Evolutionary conservation across 1,284 basidiomycete species (phyloP), one percentile per base, ranked within the genome.

Genomic region (Boletus smithii): DNA sequence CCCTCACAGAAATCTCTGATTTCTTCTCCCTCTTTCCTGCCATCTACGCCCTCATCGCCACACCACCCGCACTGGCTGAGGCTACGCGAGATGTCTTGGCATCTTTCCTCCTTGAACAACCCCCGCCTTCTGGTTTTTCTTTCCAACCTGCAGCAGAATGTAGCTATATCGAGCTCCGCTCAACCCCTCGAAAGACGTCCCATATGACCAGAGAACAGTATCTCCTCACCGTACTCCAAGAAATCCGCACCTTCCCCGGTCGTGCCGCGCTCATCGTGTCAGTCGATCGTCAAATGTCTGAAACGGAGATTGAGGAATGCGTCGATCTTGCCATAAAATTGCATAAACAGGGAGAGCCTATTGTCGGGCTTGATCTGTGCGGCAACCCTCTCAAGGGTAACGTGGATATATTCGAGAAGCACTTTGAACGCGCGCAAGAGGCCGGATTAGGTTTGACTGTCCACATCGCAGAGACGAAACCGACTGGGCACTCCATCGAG

Each of bases 351-450:
- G 85, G 85, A 0, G 62, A 80, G 37, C 71, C 83, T 4, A 71
- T 92, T 3, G 85, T 91, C 8, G 90, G 88, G 5, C 65, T 93
- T 3, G 90, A 93, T 67, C 66, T 93, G 1, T 91, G 88, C 55
- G 90, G 90, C 0, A 79, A 89, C 66, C 88, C 88, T 4, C 20
- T 75, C 69, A 75, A 75, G 14, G 81, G 85, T 0, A 72, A 85
- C 55, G 75, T 89, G 61, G 56, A 67, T 1, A 57, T 62, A 0
- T 81, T 90, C 48, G 69, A 66, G 9, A 68, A 69, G 13, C 71
- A 78, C 47, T 81, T 91, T 56, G 61, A 62, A 2, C 65, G 69
- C 31, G 88, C 80, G 1, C 81, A 75, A 49, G 69, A 64, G 22
- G 78, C 75, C 0, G 85, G 84, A 1, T 62, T 91, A 6, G 76